Base-by-base conservation (phyloP, 2,329 filamentous ascomycete genomes). In the Trichoderma pleuroti region DNA sequence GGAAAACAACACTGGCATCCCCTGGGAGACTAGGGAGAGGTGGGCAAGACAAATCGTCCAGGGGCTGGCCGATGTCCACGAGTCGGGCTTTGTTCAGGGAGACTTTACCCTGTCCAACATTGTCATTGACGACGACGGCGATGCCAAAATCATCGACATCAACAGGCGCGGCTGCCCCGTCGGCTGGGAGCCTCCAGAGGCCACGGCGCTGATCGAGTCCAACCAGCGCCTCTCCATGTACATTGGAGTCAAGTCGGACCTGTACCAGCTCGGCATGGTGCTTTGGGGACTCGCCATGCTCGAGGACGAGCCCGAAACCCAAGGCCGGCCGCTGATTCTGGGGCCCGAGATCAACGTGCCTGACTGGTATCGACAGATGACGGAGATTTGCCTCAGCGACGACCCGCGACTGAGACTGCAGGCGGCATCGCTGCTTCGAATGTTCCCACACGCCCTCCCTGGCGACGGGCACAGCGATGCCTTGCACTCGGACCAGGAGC, bases 91-190 rank as follows among this genome's bases (percentile, higher is more conserved):
- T 79, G 96, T 99, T 12, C 96, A 99, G 78, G 96, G 96, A 28
- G 96, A 99, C 78, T 98, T 99, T 74, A 99, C 96, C 0, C 85
- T 99, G 32, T 97, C 94, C 6, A 99, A 99, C 78, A 97, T 99
- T 74, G 96, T 99, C 72, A 92, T 99, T 76, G 93, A 98, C 79
- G 86, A 87, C 14, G 82, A 92, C 56, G 91, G 94, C 77, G 87
- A 98, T 77, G 96, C 95, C 10, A 95, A 97, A 77, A 98, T 99
- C 74, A 99, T 99, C 77, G 96, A 99, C 80, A 98, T 99, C 83
- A 99, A 99, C 82, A 88, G 96, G 69, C 87, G 96, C 76, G 96
- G 96, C n/a, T 99, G 96, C 76, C 96, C 96, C 0, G 93, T 98
- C 5, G 95, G 95, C 28, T 99, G 96, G 96, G 96, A 99, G 75